Evolutionary conservation across 352 stramenopile genomes (phyloP), one percentile per base, ranked within the genome.

Genomic region (Phytophthora pisi): DNA sequence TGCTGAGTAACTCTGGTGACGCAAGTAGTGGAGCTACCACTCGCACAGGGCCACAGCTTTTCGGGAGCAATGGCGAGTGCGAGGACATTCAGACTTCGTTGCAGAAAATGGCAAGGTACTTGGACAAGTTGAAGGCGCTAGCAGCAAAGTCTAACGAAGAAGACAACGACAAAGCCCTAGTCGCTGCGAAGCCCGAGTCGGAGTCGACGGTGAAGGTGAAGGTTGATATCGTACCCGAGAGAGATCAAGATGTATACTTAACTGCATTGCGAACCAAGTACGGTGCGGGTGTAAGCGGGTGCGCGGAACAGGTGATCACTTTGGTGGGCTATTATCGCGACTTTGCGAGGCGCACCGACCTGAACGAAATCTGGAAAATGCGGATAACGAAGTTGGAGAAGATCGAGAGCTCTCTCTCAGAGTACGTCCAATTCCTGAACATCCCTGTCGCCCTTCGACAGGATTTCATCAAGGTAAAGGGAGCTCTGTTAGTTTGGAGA

Each of bases 271-370:
- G 88, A 18, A 84, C 76, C 4, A 86, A 82, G 28, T 96, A 96
- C 58, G 83, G 82, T 13, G 16, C 45, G 7, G 82, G 86, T 5
- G 73, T 91, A 42, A 70, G 66, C 28, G 79, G 74, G 10, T 96
- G 88, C 54, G 74, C 78, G 0, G 88, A 92, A 54, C 88, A 96
- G 57, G 84, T 89, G 28, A 84, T 96, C 51, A 86, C 81, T 20
- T 74, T 96, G 43, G 77, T 96, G 11, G 86, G 93, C 60, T 96
- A 96, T 47, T 96, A 96, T 53, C 79, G 85, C 28, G 70, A 85
- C 20, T 96, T 94, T 47, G 79, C 87, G 56, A 80, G 88, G 0
- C 88, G 88, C 36, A 93, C 83, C 3, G 74, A 91, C 42, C 47
- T 93, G 38, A 75, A 67, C 47, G 84, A 94, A n/a, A 71, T 70